phyloP scores from a whole-genome alignment of 352 stramenopile genomes.

The Pythium phragmiticola region DNA sequence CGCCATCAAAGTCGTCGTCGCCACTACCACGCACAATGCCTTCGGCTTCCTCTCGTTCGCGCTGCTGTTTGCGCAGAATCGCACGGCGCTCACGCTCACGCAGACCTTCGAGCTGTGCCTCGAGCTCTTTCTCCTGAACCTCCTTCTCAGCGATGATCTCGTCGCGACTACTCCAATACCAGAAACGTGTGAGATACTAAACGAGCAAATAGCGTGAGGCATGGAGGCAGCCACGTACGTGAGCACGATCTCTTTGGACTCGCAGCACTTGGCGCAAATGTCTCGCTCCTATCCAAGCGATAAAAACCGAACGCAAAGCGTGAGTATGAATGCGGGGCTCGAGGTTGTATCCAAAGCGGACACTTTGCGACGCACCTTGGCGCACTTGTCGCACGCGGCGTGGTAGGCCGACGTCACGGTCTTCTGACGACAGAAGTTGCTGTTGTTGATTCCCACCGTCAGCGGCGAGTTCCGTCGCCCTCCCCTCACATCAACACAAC shows the following conservation, averaged over 20 bases:
- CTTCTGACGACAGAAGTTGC: slow-evolving; percentile 92
- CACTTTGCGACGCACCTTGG: slow-evolving; percentile 39
- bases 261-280: slow-evolving; percentile 89
- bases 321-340: neutral
- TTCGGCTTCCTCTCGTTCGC: slow-evolving; percentile 52
- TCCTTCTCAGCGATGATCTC: slow-evolving; percentile 46
- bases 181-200: neutral
- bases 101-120: slow-evolving; percentile 58
- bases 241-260: slow-evolving; percentile 66
- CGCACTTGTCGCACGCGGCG: slow-evolving; percentile 90
- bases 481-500: neutral
- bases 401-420: slow-evolving; percentile 94
- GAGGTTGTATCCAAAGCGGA: neutral
- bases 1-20: slow-evolving; percentile 35
- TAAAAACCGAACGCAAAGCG: neutral
- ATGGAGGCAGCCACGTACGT: slow-evolving; percentile 34
- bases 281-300: slow-evolving; percentile 48
- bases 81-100: slow-evolving; percentile 77
- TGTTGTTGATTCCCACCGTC: slow-evolving; percentile 29
- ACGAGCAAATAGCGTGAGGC: neutral
- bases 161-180: slow-evolving; percentile 38
- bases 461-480: neutral
- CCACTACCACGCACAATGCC: slow-evolving; percentile 29
- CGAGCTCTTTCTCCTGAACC: slow-evolving; percentile 50
- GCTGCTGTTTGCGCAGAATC: slow-evolving; percentile 54